A percentile compares a stretch with the other conserved stretches of the same genome.
Conservation (phyloP, 441 rosid species). For the Adansonia rubrostipa region DNA sequence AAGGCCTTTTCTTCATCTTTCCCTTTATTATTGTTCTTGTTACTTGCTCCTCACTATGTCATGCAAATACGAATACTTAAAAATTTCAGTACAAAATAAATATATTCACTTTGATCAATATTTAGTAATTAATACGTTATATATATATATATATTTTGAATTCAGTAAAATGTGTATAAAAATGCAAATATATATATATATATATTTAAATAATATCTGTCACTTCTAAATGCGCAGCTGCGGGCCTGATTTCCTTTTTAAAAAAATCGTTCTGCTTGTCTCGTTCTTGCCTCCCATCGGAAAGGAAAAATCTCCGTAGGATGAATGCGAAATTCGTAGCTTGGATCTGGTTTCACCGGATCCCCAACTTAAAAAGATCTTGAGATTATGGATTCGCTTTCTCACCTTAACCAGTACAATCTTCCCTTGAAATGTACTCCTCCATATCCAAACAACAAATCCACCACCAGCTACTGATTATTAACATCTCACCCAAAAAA, state of each 20-base stretch:
- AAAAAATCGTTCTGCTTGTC: background rate
- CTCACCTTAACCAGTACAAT: background rate
- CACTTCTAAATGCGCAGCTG: no score
- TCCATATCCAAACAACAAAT: background rate
- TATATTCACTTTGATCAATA: no score
- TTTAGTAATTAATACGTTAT: no score
- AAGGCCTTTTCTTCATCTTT: background rate
- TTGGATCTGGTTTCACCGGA: no score
- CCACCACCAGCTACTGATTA: conserved; percentile 29
- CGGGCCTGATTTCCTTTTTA: background rate
- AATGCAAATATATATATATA: no score
- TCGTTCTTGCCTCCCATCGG: no score
- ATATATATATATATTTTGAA: no score
- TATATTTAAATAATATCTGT: no score
- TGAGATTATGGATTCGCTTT: background rate
- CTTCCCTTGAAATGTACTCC: conserved; percentile 23
- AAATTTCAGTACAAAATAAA: background rate
- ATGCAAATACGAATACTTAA: background rate
- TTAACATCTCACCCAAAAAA: conserved; percentile 36
- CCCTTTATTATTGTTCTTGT: background rate
- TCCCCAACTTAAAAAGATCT: background rate
- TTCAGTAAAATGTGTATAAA: no score
- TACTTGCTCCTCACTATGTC: background rate
- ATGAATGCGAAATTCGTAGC: no score
- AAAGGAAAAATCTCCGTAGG: no score